These are phyloP conservation scores for Bryoerythrophyllum caledonicum DNA, from an alignment of 225 moss, liverwort and hornwort genomes.

Conservation along the genomic window DNA sequence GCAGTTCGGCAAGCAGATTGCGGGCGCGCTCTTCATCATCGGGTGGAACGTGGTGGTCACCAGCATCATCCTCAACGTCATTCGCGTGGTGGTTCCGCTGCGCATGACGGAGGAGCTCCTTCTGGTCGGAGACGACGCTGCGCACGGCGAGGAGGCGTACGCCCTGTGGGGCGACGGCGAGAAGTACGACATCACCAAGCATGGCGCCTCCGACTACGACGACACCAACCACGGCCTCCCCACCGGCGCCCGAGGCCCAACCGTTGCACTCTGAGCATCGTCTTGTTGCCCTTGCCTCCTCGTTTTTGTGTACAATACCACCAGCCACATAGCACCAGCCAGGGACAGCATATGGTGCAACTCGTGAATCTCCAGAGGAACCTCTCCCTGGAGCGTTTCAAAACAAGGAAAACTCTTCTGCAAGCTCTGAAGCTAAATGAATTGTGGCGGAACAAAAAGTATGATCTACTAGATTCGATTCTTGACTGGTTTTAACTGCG, in stretches of 20 bases:
- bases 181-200: too few relatives aligned
- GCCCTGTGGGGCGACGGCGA: slow-evolving; percentile 57
- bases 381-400: not conserved
- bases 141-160: slow-evolving; percentile 54
- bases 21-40: slow-evolving; percentile 34
- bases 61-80: slow-evolving; percentile 42
- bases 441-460: not conserved
- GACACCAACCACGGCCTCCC: slow-evolving; percentile 24
- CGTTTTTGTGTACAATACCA: slow-evolving; percentile 27
- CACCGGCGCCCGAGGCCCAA: slow-evolving; percentile 24
- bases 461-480: not conserved
- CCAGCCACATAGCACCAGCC: not conserved
- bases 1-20: slow-evolving; percentile 47
- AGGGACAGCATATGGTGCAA: not conserved
- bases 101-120: slow-evolving; percentile 56
- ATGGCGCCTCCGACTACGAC: slow-evolving; percentile 21
- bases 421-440: not conserved
- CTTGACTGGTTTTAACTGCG: slow-evolving; percentile 9
- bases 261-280: slow-evolving; percentile 35
- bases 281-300: not conserved
- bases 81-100: slow-evolving; percentile 41
- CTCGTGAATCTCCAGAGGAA: not conserved
- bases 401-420: not conserved
- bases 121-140: slow-evolving; percentile 50
- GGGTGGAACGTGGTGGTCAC: slow-evolving; percentile 51